Evolutionary conservation across 441 rosid species (phyloP).

Genomic region (California macrophylla): DNA sequence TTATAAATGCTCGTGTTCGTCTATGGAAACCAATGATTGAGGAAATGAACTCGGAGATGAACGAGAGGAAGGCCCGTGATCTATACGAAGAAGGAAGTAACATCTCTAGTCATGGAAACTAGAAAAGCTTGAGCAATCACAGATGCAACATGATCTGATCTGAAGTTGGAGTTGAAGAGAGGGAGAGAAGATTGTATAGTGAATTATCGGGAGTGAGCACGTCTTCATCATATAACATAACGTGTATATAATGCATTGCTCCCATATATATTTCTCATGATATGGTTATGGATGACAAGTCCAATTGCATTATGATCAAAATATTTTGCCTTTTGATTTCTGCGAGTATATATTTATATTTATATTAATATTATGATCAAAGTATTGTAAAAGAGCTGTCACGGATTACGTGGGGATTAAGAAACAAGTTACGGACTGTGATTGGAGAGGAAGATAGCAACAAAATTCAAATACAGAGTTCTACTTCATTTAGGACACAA

Average conservation of each 20-base stretch:
- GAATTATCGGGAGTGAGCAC: background rate
- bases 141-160: background rate
- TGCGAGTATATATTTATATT: background rate
- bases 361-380: too few species aligned
- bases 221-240: background rate
- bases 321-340: background rate
- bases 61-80: background rate
- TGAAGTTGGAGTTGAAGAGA: background rate
- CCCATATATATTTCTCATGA: background rate
- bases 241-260: background rate
- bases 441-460: background rate
- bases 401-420: background rate
- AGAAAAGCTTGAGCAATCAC: background rate
- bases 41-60: conserved; percentile 1
- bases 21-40: conserved; percentile 2
- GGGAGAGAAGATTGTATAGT: background rate
- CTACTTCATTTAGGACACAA: background rate
- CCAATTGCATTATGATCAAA: background rate
- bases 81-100: background rate
- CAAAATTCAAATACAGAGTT: background rate
- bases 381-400: too few species aligned
- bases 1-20: conserved; percentile 4
- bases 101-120: background rate
- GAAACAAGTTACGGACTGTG: background rate
- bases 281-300: background rate